Base-by-base conservation (phyloP, 108 stramenopile species). In the Nannochloropsis granulata region DNA sequence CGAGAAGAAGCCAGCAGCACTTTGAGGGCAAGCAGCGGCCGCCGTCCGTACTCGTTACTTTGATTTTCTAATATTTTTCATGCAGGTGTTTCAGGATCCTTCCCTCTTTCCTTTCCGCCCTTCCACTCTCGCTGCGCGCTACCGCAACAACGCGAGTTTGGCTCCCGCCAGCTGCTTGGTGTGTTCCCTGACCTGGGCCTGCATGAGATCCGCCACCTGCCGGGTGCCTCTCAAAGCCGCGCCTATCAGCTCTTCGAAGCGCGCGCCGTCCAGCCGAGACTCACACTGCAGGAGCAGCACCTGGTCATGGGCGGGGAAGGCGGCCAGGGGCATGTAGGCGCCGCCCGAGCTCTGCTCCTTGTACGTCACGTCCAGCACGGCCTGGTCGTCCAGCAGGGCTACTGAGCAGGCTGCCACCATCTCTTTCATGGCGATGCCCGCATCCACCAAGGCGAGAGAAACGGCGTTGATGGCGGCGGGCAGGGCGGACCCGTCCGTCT, bases 341-440 rank as follows among this genome's bases (percentile, higher is more conserved):
- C 82, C 86, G 24, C 86, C 86, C 12, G 78, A 71, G 24, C 34
- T 42, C 45, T 86, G 86, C 79, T 86, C 86, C 82, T 82, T 82
- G 82, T 86, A 79, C 34, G 82, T 86, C 12, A 83, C 81, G 86
- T 86, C 86, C 82, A 82, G n/a, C 43, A 44, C 44, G 43, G 43
- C 19, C 43, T 82, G 25, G 21, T 83, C 86, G 83, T 89, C 90
- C n/a, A 91, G 71, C 19, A 86, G 78, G 23, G 86, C 90, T 0
- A 87, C 91, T 8, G 81, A 80, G 83, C 90, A 90, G 0, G 84
- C 86, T 13, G 84, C 79, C 14, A 89, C 88, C 42, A 89, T 82
- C 78, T 90, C 91, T 13, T n/a, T 23, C 90, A 91, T 89, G 25
- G 90, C 87, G 13, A 92, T 46, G 24, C 91, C 91, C 71, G 91